phyloP scores from a whole-genome alignment of 345 rosid genomes.

The Rhizophora apiculata region DNA sequence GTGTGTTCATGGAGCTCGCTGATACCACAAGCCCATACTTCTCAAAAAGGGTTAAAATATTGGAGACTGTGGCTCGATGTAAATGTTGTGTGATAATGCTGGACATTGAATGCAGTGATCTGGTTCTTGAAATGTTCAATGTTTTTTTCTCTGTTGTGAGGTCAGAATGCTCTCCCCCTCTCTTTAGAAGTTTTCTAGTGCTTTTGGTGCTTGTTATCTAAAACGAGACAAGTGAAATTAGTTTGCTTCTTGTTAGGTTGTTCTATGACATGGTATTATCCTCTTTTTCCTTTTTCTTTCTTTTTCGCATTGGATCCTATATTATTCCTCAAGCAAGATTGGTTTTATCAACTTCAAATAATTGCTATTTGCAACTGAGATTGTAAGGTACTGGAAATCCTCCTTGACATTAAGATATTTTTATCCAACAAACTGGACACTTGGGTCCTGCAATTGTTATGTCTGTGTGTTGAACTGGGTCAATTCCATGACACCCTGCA shows the following conservation, averaged over 20 bases:
- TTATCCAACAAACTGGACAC: not conserved
- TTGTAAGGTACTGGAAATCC: not conserved
- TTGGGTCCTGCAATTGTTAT: not conserved
- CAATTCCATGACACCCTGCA: not conserved
- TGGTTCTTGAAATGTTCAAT: slow-evolving; percentile 72
- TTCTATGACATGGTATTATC: not conserved
- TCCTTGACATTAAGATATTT: not conserved
- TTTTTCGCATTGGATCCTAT: not conserved
- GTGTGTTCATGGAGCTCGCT: slow-evolving; percentile 62
- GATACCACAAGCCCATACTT: slow-evolving; percentile 70
- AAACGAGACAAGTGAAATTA: not conserved
- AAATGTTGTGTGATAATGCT: slow-evolving; percentile 78
- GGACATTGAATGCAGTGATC: slow-evolving; percentile 62
- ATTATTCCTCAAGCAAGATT: not conserved
- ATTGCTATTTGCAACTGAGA: not conserved
- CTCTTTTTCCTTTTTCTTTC: not conserved
- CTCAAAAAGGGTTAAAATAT: slow-evolving; percentile 70
- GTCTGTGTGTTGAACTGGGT: not conserved
- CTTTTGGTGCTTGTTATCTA: not conserved
- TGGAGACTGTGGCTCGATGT: slow-evolving; percentile 74
- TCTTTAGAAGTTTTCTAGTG: not conserved
- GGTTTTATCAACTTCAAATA: not conserved
- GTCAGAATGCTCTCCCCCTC: slow-evolving; percentile 33
- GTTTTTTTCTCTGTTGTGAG: slow-evolving; percentile 75
- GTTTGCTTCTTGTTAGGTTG: not conserved